Percentiles rank a stretch among this genome's conserved stretches.
Conservation (phyloP, 345 rosid species). For the Eucalyptus tenuipes region DNA sequence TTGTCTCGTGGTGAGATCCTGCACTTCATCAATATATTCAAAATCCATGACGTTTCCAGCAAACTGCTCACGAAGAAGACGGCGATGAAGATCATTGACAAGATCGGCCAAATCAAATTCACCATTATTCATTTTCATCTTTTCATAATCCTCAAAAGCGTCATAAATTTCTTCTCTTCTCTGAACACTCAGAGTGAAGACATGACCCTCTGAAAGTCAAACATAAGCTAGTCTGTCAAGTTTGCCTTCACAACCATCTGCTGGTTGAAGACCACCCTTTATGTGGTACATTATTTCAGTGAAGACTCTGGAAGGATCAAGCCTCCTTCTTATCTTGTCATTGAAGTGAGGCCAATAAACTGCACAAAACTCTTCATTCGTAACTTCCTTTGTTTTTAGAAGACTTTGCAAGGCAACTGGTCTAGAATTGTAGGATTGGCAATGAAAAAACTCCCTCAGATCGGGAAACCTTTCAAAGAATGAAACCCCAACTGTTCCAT, state of each 20-base stretch:
- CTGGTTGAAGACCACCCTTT: constrained; percentile 27
- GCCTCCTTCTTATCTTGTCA: constrained; percentile 11
- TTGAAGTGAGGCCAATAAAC: constrained; percentile 45
- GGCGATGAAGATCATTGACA: constrained; percentile 32
- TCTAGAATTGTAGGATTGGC: background rate
- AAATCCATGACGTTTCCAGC: constrained; percentile 21
- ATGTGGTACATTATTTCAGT: constrained; percentile 40
- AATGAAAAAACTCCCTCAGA: constrained; percentile 1
- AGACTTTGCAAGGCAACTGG: constrained; percentile 10
- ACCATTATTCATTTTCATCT: constrained; percentile 17
- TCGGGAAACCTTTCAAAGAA: constrained; percentile 31
- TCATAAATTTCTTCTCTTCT: constrained; percentile 20
- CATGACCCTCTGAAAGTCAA: constrained; percentile 12
- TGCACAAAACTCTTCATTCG: constrained; percentile 22
- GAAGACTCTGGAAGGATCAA: constrained; percentile 34
- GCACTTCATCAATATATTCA: constrained; percentile 53
- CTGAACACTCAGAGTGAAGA: constrained; percentile 10
- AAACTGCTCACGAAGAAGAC: constrained; percentile 9
- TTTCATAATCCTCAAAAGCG: constrained; percentile 28
- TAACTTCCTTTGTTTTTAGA: constrained; percentile 29
- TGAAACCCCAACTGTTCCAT: constrained; percentile 31
- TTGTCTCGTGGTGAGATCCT: constrained; percentile 49
- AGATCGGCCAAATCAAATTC: constrained; percentile 49
- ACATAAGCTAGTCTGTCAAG: constrained; percentile 20
- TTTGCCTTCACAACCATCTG: constrained; percentile 8